Evolutionary conservation across 106 monocot species (phyloP).

Genomic region (Posidonia australis): DNA sequence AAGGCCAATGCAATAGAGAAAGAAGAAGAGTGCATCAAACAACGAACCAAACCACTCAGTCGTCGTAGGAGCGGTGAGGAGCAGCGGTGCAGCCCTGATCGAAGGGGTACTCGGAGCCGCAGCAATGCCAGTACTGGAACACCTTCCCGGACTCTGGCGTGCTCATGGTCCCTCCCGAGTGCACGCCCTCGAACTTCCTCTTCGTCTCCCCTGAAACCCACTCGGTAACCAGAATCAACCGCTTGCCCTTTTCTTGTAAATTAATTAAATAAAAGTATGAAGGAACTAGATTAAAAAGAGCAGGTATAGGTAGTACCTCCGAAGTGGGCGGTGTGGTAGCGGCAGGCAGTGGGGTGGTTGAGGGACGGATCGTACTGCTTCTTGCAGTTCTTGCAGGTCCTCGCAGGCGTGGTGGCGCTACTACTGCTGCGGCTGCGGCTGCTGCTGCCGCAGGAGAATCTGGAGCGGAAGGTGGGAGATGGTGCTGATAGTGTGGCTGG

Average conservation of each 20-base stretch:
- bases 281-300: no score
- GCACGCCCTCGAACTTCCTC: slow-evolving; percentile 94
- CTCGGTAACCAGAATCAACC: no score
- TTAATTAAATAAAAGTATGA: no score
- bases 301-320: no score
- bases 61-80: slow-evolving; percentile 81
- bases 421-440: background rate
- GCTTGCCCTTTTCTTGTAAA: no score
- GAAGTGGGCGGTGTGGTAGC: slow-evolving; percentile 82
- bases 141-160: slow-evolving; percentile 74
- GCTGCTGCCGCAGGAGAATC: background rate
- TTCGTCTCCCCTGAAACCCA: slow-evolving; percentile 55
- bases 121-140: slow-evolving; percentile 90
- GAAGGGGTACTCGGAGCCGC: slow-evolving; percentile 85
- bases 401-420: slow-evolving; percentile 13
- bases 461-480: background rate
- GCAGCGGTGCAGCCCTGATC: slow-evolving; percentile 73
- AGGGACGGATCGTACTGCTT: slow-evolving; percentile 50
- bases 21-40: no score
- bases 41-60: slow-evolving; percentile 20
- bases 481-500: no score
- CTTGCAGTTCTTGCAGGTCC: slow-evolving; percentile 94
- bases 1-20: no score
- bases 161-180: slow-evolving; percentile 74
- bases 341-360: slow-evolving; percentile 62